Conservation (phyloP, 2,329 filamentous ascomycete genomes). For the Aspergillus sp. region DNA sequence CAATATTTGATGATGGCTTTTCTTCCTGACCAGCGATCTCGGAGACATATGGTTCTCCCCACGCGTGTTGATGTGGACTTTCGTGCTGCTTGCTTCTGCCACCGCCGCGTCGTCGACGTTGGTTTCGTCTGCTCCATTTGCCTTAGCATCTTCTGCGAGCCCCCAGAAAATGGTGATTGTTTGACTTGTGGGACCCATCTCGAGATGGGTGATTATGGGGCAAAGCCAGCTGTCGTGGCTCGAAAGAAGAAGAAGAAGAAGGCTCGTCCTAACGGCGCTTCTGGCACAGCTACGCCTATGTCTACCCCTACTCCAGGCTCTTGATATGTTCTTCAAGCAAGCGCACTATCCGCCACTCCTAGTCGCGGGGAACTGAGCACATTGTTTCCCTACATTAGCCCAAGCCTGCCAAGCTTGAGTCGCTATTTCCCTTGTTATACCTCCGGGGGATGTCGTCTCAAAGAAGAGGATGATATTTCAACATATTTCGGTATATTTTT, state of each 20-base stretch:
- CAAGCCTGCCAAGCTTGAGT: too few relatives aligned
- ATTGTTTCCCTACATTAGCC: too few relatives aligned
- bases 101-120: slow-evolving; percentile 81
- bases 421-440: too few relatives aligned
- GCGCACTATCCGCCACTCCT: too few relatives aligned
- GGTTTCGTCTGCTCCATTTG: slow-evolving; percentile 97
- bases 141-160: slow-evolving; percentile 82
- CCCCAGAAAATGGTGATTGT: slow-evolving; percentile 62
- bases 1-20: slow-evolving; percentile 96
- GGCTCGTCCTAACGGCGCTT: slow-evolving; percentile 42
- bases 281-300: slow-evolving; percentile 56
- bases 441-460: too few relatives aligned
- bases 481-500: slow-evolving; percentile 3
- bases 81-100: slow-evolving; percentile 96
- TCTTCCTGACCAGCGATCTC: slow-evolving; percentile 63
- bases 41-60: slow-evolving; percentile 67
- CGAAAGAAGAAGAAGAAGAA: slow-evolving; percentile 74
- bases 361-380: too few relatives aligned
- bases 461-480: too few relatives aligned
- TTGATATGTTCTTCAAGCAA: slow-evolving; percentile 10
- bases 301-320: slow-evolving; percentile 45
- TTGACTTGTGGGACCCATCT: slow-evolving; percentile 79
- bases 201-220: slow-evolving; percentile 69
- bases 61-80: slow-evolving; percentile 89
- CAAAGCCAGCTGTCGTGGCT: slow-evolving; percentile 70